Evolutionary conservation across 495 filamentous ascomycete genomes (phyloP).

Genomic region (Annulohypoxylon nitens): DNA sequence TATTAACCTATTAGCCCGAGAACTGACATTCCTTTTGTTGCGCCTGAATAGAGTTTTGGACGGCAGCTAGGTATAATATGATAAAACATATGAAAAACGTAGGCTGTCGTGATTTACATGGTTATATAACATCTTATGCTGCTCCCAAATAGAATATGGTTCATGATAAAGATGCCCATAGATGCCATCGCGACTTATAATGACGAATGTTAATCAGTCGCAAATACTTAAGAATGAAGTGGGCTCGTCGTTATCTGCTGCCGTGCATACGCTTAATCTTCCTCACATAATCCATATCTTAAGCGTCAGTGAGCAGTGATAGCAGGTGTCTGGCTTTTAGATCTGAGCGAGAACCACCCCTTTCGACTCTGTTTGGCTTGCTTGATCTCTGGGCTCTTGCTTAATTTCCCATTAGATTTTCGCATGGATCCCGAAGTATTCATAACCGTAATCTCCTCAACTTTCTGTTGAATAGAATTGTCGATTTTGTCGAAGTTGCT

Average conservation of each 20-base stretch:
- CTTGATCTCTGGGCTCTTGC: slow-evolving; percentile 20
- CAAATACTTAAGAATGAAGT: not conserved
- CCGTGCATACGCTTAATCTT: not conserved
- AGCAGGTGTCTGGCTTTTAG: slow-evolving; percentile 5
- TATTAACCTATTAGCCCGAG: not conserved
- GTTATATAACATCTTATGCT: not conserved
- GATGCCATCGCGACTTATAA: not conserved
- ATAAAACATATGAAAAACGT: not conserved
- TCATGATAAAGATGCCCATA: not conserved
- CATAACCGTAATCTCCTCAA: not conserved
- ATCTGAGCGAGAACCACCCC: slow-evolving; percentile 16
- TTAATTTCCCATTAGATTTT: slow-evolving; percentile 11
- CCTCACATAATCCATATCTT: not conserved
- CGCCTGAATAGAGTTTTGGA: not conserved
- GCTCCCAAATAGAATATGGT: not conserved
- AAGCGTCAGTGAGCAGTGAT: slow-evolving; percentile 3
- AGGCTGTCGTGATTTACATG: slow-evolving; percentile 9
- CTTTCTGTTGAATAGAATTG: not conserved
- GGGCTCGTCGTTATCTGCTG: not conserved
- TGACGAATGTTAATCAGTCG: not conserved
- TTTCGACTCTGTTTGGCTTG: not conserved
- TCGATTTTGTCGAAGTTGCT: not conserved
- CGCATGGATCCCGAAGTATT: not conserved
- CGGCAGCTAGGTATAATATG: not conserved
- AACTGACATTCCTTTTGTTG: not conserved